A percentile compares a stretch with the other conserved stretches of the same genome.
These are phyloP conservation scores for Stylosanthes scabra DNA, from an alignment of 331 rosid species.

Conservation along the genomic window DNA sequence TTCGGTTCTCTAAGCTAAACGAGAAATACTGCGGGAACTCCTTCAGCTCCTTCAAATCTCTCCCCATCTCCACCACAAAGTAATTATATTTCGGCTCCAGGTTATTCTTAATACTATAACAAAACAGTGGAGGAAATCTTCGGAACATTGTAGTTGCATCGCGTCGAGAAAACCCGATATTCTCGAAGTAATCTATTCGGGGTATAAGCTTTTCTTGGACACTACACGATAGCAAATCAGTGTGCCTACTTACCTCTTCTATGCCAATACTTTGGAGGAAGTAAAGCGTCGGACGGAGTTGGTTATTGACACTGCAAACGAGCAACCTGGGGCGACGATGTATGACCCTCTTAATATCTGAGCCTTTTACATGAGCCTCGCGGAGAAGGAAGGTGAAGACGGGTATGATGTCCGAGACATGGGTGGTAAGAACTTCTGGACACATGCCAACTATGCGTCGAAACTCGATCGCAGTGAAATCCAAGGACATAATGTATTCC, in stretches of 20 bases:
- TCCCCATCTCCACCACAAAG: slow-evolving; percentile 90
- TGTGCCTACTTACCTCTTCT: slow-evolving; percentile 68
- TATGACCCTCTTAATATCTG: slow-evolving; percentile 62
- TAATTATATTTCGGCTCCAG: slow-evolving; percentile 85
- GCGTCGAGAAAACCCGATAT: slow-evolving; percentile 66
- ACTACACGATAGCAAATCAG: slow-evolving; percentile 71
- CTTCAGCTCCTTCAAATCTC: slow-evolving; percentile 84
- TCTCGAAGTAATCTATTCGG: slow-evolving; percentile 72
- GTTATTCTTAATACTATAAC: slow-evolving; percentile 70
- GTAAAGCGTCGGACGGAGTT: slow-evolving; percentile 87
- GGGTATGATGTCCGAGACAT: slow-evolving; percentile 61
- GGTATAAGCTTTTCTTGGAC: slow-evolving; percentile 86
- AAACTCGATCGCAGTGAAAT: slow-evolving; percentile 68
- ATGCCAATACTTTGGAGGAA: slow-evolving; percentile 92
- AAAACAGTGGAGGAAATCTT: slow-evolving; percentile 82
- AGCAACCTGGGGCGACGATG: slow-evolving; percentile 93
- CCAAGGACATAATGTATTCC: slow-evolving; percentile 63
- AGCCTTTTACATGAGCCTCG: slow-evolving; percentile 64
- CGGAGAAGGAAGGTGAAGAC: slow-evolving; percentile 82
- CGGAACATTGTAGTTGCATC: slow-evolving; percentile 66
- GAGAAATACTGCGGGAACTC: slow-evolving; percentile 91
- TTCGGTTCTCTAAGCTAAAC: slow-evolving; percentile 84
- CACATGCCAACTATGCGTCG: slow-evolving; percentile 81
- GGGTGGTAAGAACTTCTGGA: slow-evolving; percentile 73
- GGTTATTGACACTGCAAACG: slow-evolving; percentile 64